Conservation (phyloP, 1,284 basidiomycete species). For the Ceratorhiza oryzae-sativae region DNA sequence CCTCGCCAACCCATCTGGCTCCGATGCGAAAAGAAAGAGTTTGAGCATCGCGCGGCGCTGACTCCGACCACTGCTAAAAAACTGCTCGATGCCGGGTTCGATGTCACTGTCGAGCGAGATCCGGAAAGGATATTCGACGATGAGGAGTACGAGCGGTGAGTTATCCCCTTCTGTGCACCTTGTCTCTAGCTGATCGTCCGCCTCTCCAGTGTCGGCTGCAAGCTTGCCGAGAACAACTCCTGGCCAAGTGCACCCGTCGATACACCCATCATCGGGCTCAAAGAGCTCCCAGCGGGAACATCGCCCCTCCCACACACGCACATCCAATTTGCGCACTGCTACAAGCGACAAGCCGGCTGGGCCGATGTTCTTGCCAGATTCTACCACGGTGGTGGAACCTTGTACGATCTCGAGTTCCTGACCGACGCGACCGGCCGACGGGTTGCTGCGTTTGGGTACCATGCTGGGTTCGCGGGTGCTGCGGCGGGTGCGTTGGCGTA, state of each 20-base stretch:
- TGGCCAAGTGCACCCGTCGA: constrained; percentile 84
- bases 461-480: constrained; percentile 97
- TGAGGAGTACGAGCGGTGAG: constrained; percentile 90
- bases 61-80: constrained; percentile 92
- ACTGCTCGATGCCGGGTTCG: constrained; percentile 91
- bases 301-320: constrained; percentile 91
- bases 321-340: constrained; percentile 99
- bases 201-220: constrained; percentile 79
- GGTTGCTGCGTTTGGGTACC: constrained; percentile 99
- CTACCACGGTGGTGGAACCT: constrained; percentile 81
- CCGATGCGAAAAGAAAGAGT: constrained; percentile 93
- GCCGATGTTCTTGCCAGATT: constrained; percentile 87
- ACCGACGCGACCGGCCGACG: constrained; percentile 85
- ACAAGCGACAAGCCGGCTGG: constrained; percentile 97
- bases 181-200: constrained; percentile 20
- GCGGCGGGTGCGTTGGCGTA: constrained; percentile 90
- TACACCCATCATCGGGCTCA: constrained; percentile 92
- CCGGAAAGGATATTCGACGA: constrained; percentile 96
- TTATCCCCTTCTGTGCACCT: constrained; percentile 42
- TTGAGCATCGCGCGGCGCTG: constrained; percentile 92
- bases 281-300: constrained; percentile 87
- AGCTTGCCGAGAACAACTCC: constrained; percentile 85
- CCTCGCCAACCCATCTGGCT: constrained; percentile 70
- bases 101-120: constrained; percentile 92
- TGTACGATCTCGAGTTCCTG: constrained; percentile 98